A percentile compares a stretch with the other conserved stretches of the same genome.
Evolutionary conservation across 305 asterid species (phyloP).

Genomic region (Solanum chacoense): DNA sequence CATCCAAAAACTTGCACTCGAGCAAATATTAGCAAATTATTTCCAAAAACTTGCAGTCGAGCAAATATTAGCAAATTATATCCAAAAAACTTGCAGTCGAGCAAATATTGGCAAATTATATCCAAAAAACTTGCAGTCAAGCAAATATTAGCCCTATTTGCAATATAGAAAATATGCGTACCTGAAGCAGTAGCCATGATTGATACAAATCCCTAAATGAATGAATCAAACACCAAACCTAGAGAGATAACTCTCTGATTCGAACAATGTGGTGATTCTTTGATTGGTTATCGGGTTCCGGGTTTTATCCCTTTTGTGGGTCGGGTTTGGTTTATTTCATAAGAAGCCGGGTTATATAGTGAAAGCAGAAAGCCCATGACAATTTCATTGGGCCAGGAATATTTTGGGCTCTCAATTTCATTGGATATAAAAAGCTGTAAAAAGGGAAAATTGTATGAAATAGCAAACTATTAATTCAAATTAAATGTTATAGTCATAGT

Average conservation of each 20-base stretch:
- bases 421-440: too few relatives aligned
- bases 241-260: not conserved
- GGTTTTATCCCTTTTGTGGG: not conserved
- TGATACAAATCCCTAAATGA: not conserved
- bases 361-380: not conserved
- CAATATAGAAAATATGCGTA: not conserved
- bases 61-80: not conserved
- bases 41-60: not conserved
- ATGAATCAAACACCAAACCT: not conserved
- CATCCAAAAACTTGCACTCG: not conserved
- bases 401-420: not conserved
- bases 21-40: not conserved
- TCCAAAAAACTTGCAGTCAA: not conserved
- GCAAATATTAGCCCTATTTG: not conserved
- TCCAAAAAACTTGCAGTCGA: not conserved
- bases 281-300: not conserved
- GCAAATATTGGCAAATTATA: not conserved
- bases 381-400: not conserved
- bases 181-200: conserved; percentile 8
- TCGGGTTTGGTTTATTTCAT: not conserved
- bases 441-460: too few relatives aligned
- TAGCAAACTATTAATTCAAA: too few relatives aligned
- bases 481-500: too few relatives aligned
- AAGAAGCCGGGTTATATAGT: not conserved
- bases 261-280: not conserved